phyloP scores from a whole-genome alignment of 345 rosid species.

The Clausena lansium region DNA sequence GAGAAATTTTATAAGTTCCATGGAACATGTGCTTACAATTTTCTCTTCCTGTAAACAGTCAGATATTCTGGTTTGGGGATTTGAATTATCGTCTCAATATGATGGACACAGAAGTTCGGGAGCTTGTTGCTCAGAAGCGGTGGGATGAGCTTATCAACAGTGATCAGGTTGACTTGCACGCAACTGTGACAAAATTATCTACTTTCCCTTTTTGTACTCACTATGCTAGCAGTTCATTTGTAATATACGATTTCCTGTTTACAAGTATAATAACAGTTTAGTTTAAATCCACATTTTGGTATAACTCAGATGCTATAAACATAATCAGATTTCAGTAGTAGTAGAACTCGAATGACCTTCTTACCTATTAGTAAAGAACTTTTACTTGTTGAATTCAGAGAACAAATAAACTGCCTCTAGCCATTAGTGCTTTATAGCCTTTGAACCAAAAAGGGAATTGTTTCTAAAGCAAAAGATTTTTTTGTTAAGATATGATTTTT shows the following conservation, averaged over 20 bases:
- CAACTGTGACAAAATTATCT: no score
- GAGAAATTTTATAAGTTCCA: neutral
- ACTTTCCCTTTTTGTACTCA: neutral
- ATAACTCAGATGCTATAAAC: neutral
- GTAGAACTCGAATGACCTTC: neutral
- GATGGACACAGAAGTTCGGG: constrained; percentile 73
- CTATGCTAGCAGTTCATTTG: neutral
- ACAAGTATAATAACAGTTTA: neutral
- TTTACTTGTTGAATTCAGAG: no score
- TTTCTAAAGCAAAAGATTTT: neutral
- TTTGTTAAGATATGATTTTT: neutral
- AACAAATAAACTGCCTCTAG: neutral
- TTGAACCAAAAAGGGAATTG: neutral
- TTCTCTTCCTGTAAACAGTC: constrained; percentile 51
- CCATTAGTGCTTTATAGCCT: neutral
- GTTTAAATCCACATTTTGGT: neutral
- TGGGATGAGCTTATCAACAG: constrained; percentile 78
- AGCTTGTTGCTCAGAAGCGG: constrained; percentile 61
- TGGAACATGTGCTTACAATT: constrained; percentile 8
- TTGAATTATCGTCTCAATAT: constrained; percentile 86
- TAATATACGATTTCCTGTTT: neutral
- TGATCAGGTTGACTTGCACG: constrained; percentile 62
- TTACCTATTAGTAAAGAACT: neutral
- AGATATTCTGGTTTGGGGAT: constrained; percentile 97
- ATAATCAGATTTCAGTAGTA: neutral